Conservation (phyloP, 2,329 filamentous ascomycete species). For the Orbilia javanica region DNA sequence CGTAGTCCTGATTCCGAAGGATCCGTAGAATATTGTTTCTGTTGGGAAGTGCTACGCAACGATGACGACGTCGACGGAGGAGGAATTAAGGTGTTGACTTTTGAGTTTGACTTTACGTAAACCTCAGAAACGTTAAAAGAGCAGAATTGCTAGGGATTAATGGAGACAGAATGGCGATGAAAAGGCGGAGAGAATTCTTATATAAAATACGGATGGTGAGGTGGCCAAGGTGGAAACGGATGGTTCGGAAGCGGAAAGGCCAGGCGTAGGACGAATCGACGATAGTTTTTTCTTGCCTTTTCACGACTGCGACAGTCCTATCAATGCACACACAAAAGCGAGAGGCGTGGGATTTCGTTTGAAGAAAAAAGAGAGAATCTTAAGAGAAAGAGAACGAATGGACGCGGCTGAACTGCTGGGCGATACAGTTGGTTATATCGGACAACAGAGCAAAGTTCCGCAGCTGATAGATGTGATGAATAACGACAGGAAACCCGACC, state of each 20-base stretch:
- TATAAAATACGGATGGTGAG: not conserved
- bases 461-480: constrained; percentile 23
- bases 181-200: constrained; percentile 14
- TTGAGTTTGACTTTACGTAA: constrained; percentile 21
- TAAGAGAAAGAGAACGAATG: constrained; percentile 41
- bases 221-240: constrained; percentile 35
- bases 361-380: not conserved
- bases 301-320: not conserved
- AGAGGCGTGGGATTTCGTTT: constrained; percentile 1
- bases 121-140: constrained; percentile 8
- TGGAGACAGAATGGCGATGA: constrained; percentile 2
- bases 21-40: not conserved
- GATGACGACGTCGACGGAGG: constrained; percentile 3
- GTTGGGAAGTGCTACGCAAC: not conserved
- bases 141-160: constrained; percentile 19
- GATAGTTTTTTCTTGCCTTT: constrained; percentile 7
- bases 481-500: constrained; percentile 18
- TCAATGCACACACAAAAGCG: constrained; percentile 1
- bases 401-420: constrained; percentile 44
- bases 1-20: constrained; percentile 18
- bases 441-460: constrained; percentile 34
- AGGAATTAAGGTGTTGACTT: not conserved
- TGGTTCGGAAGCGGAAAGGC: constrained; percentile 44
- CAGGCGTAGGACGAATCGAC: constrained; percentile 15
- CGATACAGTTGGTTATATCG: constrained; percentile 14